Evolutionary conservation across 1,139 yeast genomes (phyloP).

Genomic region (Yamadazyma buinensis): DNA sequence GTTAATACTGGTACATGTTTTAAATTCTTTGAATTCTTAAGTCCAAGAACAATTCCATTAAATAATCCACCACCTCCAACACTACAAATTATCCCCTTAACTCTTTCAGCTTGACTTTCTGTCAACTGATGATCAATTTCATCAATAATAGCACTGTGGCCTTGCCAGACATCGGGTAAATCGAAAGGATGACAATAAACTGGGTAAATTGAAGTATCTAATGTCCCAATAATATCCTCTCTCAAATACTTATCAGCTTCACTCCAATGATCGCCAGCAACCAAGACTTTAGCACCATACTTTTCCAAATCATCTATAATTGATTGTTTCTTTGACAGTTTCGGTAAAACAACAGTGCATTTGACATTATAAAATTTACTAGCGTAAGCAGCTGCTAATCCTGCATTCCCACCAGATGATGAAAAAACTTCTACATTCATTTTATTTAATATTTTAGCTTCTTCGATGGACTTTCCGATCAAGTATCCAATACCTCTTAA

Average conservation of each 20-base stretch:
- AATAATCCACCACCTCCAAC: conserved; percentile 78
- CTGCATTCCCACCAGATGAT: conserved; percentile 79
- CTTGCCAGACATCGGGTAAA: conserved; percentile 62
- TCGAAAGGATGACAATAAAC: conserved; percentile 74
- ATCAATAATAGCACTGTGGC: conserved; percentile 58
- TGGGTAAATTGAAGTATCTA: conserved; percentile 26
- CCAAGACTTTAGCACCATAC: conserved; percentile 52
- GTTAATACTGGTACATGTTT: conserved; percentile 45
- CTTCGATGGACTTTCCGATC: conserved; percentile 23
- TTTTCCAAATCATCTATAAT: conserved; percentile 29
- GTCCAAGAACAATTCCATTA: conserved; percentile 58
- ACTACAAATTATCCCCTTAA: conserved; percentile 62
- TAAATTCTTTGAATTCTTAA: conserved; percentile 26
- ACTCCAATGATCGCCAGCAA: conserved; percentile 58
- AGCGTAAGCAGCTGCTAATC: conserved; percentile 69
- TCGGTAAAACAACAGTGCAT: conserved; percentile 68
- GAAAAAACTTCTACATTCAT: conserved; percentile 48
- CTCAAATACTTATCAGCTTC: conserved; percentile 59
- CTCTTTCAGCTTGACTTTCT: conserved; percentile 18
- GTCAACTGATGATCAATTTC: conserved; percentile 49
- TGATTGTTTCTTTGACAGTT: conserved; percentile 28
- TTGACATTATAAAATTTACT: conserved; percentile 41
- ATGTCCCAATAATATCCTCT: conserved; percentile 27
- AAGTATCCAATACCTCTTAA: conserved; percentile 60
- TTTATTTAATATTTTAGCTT: conserved; percentile 13